These are phyloP conservation scores for Tolypocladium pustulatum DNA, from an alignment of 2,329 filamentous ascomycete genomes.

Conservation along the genomic window DNA sequence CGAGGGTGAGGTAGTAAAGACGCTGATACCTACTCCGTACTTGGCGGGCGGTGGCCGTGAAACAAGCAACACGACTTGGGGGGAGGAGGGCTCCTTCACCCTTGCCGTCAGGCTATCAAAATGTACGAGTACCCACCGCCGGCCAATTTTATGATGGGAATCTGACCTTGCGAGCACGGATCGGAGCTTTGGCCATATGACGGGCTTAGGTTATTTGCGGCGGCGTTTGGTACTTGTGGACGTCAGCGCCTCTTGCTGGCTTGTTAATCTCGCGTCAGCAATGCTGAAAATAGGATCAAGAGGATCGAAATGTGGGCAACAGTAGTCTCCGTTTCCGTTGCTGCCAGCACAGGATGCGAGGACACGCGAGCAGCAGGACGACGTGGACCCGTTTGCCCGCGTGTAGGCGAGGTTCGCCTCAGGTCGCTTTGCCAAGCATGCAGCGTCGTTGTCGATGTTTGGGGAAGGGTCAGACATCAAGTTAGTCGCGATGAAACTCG, in stretches of 20 bases:
- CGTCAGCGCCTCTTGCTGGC: not conserved
- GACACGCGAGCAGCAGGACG: not conserved
- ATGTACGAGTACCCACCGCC: not conserved
- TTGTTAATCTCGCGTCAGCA: not conserved
- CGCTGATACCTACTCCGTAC: not conserved
- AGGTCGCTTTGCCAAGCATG: not conserved
- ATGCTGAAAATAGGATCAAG: not conserved
- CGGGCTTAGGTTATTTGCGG: not conserved
- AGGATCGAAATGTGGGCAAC: not conserved
- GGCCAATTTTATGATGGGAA: not conserved
- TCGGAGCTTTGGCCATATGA: not conserved
- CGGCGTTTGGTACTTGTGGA: not conserved
- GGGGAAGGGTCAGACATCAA: not conserved
- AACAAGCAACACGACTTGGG: not conserved
- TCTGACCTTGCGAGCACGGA: not conserved
- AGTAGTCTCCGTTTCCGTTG: not conserved
- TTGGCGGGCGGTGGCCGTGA: not conserved
- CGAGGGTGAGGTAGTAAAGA: not conserved
- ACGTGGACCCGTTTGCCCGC: not conserved
- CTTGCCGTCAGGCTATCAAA: not conserved
- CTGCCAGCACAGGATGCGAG: not conserved
- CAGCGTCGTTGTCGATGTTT: not conserved
- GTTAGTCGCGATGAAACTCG: not conserved
- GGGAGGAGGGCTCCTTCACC: not conserved
- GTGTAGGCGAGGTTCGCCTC: not conserved